Evolutionary conservation across 2,329 filamentous ascomycete genomes (phyloP).

Genomic region (Aureobasidium subglaciale): DNA sequence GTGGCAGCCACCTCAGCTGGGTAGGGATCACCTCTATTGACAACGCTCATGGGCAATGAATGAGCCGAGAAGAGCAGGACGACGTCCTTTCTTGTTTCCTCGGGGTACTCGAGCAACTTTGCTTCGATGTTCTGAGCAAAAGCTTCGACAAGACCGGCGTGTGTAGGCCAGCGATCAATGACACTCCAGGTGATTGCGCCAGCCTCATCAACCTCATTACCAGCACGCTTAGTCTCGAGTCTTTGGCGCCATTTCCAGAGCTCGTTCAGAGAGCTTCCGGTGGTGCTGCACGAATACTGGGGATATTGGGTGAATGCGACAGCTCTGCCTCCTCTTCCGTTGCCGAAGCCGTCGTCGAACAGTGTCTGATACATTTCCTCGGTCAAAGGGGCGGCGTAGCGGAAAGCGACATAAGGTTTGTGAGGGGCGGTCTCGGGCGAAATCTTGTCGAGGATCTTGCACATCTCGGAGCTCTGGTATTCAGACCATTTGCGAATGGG

Average conservation of each 20-base stretch:
- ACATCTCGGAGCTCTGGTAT: slow-evolving; percentile 89
- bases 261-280: slow-evolving; percentile 91
- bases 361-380: slow-evolving; percentile 85
- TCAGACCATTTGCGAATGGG: slow-evolving; percentile 98
- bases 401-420: slow-evolving; percentile 95
- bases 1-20: slow-evolving; percentile 93
- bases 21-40: slow-evolving; percentile 93
- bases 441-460: slow-evolving; percentile 86
- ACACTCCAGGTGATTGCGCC: slow-evolving; percentile 91
- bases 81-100: slow-evolving; percentile 69
- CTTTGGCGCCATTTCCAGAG: slow-evolving; percentile 94
- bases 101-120: slow-evolving; percentile 75
- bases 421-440: slow-evolving; percentile 92
- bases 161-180: slow-evolving; percentile 95
- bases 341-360: slow-evolving; percentile 82
- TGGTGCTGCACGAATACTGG: slow-evolving; percentile 97
- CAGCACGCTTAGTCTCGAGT: slow-evolving; percentile 67
- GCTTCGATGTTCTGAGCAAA: slow-evolving; percentile 89
- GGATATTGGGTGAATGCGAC: slow-evolving; percentile 98
- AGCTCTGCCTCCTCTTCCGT: slow-evolving; percentile 81
- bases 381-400: slow-evolving; percentile 87
- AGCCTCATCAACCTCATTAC: slow-evolving; percentile 42
- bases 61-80: slow-evolving; percentile 92
- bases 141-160: slow-evolving; percentile 80
- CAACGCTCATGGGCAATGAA: slow-evolving; percentile 92